Evolutionary conservation across 148 eudicot genomes (phyloP).

Genomic region (Rhododendron mucronatum): DNA sequence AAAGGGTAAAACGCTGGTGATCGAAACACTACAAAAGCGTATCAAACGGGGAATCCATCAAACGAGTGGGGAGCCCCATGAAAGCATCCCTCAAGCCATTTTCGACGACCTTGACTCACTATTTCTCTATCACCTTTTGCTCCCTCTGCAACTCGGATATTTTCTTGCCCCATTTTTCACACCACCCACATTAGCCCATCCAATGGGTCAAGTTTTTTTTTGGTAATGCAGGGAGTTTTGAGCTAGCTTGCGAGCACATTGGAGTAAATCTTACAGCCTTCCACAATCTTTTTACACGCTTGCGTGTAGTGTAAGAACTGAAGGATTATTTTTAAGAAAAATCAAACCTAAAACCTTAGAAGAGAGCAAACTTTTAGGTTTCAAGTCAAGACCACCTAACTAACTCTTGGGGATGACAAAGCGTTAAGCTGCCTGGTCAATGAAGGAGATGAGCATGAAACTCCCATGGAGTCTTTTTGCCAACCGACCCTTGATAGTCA

Average conservation of each 20-base stretch:
- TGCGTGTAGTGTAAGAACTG: too few species aligned
- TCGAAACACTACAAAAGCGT: background rate
- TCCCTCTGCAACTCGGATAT: background rate
- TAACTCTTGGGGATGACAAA: background rate
- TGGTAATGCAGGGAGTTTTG: too few species aligned
- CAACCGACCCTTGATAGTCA: background rate
- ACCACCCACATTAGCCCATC: background rate
- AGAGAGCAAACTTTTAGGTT: too few species aligned
- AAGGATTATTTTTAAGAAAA: too few species aligned
- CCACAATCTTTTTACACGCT: too few species aligned
- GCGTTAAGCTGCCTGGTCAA: background rate
- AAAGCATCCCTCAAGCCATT: background rate
- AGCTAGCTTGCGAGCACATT: too few species aligned
- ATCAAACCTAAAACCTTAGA: too few species aligned
- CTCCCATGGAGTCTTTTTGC: background rate
- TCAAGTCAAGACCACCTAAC: too few species aligned
- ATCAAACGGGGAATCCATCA: background rate
- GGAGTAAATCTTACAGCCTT: too few species aligned
- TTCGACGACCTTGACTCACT: background rate
- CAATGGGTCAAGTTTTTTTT: background rate
- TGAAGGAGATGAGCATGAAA: background rate
- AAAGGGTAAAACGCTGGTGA: too few species aligned
- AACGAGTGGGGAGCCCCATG: background rate
- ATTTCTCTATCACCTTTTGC: background rate
- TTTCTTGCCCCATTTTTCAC: background rate